A percentile compares a stretch with the other conserved stretches of the same genome.
Evolutionary conservation across 116 monocot species (phyloP).

Genomic region (Zostera marina): DNA sequence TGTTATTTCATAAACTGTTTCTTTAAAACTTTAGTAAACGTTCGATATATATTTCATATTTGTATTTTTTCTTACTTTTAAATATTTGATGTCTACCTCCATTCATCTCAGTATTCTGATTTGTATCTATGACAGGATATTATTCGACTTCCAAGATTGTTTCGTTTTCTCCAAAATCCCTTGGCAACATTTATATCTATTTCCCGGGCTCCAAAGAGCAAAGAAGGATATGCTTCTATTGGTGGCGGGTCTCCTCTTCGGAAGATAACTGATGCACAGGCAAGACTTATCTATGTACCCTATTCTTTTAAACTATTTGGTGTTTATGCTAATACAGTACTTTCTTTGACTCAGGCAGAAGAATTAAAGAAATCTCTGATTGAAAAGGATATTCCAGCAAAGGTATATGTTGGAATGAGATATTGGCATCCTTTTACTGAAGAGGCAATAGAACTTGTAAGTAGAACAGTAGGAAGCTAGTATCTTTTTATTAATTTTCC

Average conservation of each 20-base stretch:
- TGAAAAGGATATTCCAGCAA: constrained; percentile 70
- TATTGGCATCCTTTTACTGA: constrained; percentile 99
- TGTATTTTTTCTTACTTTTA: too few species aligned
- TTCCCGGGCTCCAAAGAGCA: constrained; percentile 92
- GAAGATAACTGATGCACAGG: constrained; percentile 90
- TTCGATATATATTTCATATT: too few species aligned
- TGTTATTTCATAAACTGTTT: too few species aligned
- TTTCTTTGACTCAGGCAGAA: constrained; percentile 42
- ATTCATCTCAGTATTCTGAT: constrained; percentile 1
- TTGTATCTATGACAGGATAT: constrained; percentile 41
- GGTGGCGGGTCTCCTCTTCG: constrained; percentile 96
- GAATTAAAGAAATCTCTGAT: constrained; percentile 54
- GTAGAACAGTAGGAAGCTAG: not conserved
- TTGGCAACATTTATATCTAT: constrained; percentile 81
- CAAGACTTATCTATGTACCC: not conserved
- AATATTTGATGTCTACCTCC: not conserved
- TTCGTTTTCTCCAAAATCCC: constrained; percentile 86
- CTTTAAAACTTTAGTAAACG: too few species aligned
- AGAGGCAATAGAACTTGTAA: constrained; percentile 89
- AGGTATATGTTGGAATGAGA: constrained; percentile 98
- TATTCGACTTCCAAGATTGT: constrained; percentile 79
- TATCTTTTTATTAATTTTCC: not conserved
- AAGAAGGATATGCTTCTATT: constrained; percentile 98
- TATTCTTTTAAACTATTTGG: not conserved
- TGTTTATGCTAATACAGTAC: not conserved